Evolutionary conservation across 2,329 filamentous ascomycete species (phyloP).

Genomic region (Pestalotiopsis sp.): DNA sequence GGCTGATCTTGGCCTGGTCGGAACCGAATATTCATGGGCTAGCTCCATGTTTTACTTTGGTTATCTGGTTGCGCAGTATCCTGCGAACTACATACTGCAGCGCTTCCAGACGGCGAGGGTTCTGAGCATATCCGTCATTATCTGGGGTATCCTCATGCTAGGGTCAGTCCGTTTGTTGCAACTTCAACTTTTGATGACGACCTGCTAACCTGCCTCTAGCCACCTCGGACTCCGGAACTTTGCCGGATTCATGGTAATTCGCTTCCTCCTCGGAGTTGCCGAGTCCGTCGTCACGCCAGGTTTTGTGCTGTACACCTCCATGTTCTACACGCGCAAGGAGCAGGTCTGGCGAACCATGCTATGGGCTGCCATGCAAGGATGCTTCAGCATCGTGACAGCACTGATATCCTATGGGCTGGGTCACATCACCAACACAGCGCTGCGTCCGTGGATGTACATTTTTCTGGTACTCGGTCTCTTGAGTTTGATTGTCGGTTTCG

Average conservation of each 20-base stretch:
- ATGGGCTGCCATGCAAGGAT: conserved; percentile 21
- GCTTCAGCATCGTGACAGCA: conserved; percentile 23
- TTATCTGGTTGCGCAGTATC: conserved; percentile 30
- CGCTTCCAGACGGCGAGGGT: conserved; percentile 28
- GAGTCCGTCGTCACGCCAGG: conserved; percentile 19
- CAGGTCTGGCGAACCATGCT: conserved; percentile 19
- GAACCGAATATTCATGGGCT: conserved; percentile 54
- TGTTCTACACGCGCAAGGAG: conserved; percentile 30
- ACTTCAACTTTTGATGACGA: not conserved
- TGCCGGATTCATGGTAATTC: conserved; percentile 18
- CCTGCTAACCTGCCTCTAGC: conserved; percentile 13
- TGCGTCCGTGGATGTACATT: conserved; percentile 33
- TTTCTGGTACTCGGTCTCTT: conserved; percentile 32
- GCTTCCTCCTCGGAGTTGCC: conserved; percentile 18
- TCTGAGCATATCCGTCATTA: conserved; percentile 23
- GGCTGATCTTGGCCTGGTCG: conserved; percentile 21
- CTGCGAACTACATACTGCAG: conserved; percentile 29
- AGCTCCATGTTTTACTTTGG: conserved; percentile 32
- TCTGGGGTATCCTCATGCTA: conserved; percentile 15
- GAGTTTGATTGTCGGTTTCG: conserved; percentile 25
- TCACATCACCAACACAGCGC: conserved; percentile 28
- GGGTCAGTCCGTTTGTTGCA: not conserved
- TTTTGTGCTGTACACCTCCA: conserved; percentile 20
- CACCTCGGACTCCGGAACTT: conserved; percentile 31
- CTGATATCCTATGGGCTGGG: conserved; percentile 28